Evolutionary conservation across 306 rosid genomes (phyloP), one percentile per base, ranked within the genome.

Genomic region (Ormosia emarginata): DNA sequence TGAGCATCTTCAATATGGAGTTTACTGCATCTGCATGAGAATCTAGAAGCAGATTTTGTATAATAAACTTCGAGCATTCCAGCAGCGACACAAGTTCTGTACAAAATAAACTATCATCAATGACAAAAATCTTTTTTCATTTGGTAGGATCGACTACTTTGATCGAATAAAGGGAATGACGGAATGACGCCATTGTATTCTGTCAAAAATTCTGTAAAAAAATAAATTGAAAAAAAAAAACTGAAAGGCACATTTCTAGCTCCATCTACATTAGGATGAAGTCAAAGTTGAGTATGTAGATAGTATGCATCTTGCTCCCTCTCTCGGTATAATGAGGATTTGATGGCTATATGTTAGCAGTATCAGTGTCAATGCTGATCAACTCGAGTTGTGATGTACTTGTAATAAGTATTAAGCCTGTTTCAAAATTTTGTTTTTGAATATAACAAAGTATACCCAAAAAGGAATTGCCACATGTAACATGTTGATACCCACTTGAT

Each of bases 31-130:
- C 76, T 52, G 41, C 84, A 64, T 17, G 52, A 67, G 62, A 83
- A 82, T 43, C 37, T 86, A 75, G 88, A 73, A 72, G 81, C 90
- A 86, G 72, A 81, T 88, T 75, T 85, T 82, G 77, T 86, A 79
- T 69, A 74, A 39, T 78, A 84, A 2, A 40, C 75, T 68, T 80
- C 57, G 85, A 85, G 88, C 56, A 68, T 81, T 83, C 81, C 81
- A 85, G 82, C 72, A 71, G 71, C 53, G 8, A 85, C 77, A 55
- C 59, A 55, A 52, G 50, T 72, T 84, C 78, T 71, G 82, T 80
- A 55, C 68, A 33, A 77, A 72, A 52, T 56, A 52, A 55, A 39
- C 2, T 12, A 33, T 36, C 6, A 34, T 12, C 17, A 39, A 41
- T 24, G 57, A 75, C 74, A 32, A 36, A 67, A 79, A 36, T 50